These are phyloP conservation scores for Tilletia setariae DNA, from an alignment of 1,284 basidiomycete genomes.

Conservation along the genomic window DNA sequence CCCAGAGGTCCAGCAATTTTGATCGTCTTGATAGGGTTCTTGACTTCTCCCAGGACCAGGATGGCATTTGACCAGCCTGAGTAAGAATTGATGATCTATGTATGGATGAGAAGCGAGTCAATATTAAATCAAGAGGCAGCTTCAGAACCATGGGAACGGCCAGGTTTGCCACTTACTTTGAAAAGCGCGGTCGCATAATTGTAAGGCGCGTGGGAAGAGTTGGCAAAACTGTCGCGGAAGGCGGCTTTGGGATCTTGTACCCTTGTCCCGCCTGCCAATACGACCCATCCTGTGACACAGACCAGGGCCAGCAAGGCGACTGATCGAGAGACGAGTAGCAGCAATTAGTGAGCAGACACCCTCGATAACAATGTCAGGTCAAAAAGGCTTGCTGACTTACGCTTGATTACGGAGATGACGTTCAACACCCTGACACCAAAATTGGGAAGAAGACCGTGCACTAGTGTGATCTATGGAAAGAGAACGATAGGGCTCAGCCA, in stretches of 20 bases:
- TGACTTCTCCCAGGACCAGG: constrained; percentile 63
- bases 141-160: neutral
- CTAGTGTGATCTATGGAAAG: constrained; percentile 40
- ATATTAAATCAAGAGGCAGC: too few relatives aligned
- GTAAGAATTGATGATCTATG: constrained; percentile 56
- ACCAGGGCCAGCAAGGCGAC: constrained; percentile 62
- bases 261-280: constrained; percentile 56
- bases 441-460: constrained; percentile 63
- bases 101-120: too few relatives aligned
- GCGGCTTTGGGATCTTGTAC: constrained; percentile 57
- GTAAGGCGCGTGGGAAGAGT: constrained; percentile 57
- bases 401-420: constrained; percentile 64
- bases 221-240: constrained; percentile 61
- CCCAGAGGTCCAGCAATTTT: constrained; percentile 63
- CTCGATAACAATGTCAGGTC: neutral
- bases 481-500: constrained; percentile 17
- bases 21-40: constrained; percentile 59
- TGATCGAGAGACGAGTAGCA: constrained; percentile 14
- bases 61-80: constrained; percentile 62
- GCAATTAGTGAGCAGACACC: neutral
- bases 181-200: constrained; percentile 38
- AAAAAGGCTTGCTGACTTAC: neutral
- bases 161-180: neutral
- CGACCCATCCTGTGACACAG: constrained; percentile 60
- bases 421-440: constrained; percentile 68